These are phyloP conservation scores for Inonotus obliquus DNA, from an alignment of 1,284 basidiomycete genomes.

Conservation along the genomic window DNA sequence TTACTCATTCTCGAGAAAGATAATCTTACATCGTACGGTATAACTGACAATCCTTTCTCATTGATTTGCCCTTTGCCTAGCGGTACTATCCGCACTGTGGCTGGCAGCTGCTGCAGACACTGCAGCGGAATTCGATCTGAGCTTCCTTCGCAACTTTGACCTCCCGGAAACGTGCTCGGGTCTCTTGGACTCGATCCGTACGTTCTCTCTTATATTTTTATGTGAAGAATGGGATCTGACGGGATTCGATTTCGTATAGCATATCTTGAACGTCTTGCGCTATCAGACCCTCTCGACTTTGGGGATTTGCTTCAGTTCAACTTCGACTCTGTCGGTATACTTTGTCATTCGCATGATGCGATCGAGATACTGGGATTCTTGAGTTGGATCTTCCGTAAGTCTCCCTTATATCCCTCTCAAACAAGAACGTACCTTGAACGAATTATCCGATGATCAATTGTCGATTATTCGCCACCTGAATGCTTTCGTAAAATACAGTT, in stretches of 20 bases:
- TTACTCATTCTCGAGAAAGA: no score
- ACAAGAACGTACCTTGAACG: no score
- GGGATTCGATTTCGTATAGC: background rate
- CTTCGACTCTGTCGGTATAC: slow-evolving; percentile 3
- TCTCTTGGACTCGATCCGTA: slow-evolving; percentile 4
- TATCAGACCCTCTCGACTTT: background rate
- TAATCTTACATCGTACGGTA: no score
- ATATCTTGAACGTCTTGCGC: slow-evolving; percentile 3
- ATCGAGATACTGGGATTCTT: slow-evolving; percentile 14
- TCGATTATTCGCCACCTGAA: background rate
- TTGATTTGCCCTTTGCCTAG: background rate
- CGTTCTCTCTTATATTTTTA: background rate
- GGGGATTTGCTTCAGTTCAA: slow-evolving; percentile 1
- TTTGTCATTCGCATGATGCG: slow-evolving; percentile 12
- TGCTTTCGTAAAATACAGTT: background rate
- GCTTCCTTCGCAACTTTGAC: background rate
- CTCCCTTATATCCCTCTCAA: no score
- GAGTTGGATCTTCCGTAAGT: slow-evolving; percentile 17
- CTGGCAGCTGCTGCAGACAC: slow-evolving; percentile 10
- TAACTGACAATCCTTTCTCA: background rate
- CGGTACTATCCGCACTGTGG: slow-evolving; percentile 11
- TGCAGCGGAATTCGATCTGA: background rate
- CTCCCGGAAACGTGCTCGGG: slow-evolving; percentile 8
- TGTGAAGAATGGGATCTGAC: background rate
- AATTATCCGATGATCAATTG: no score